Base-by-base conservation (phyloP, 306 rosid species). In the Medicago arabica region DNA sequence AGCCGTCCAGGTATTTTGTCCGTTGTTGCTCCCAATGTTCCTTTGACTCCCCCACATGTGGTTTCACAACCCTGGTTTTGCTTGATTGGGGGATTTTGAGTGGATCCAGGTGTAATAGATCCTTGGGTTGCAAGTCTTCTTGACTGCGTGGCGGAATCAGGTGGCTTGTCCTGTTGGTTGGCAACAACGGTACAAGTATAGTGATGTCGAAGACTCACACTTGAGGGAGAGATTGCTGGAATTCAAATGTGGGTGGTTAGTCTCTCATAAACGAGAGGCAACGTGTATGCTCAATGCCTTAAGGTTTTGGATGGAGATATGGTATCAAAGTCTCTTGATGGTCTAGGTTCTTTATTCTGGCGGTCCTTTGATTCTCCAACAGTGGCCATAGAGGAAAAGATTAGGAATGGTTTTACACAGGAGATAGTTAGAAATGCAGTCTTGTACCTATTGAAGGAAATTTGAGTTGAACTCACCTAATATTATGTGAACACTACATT, bases 351-450 rank as follows among this genome's bases (percentile, higher is more conserved):
- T 46, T 13, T 13, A 46, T 16, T 46, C 7, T 13, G 51, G 51
- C 5, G 51, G 16, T 46, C 53, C 16, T 46, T 13, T n/a, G n/a
- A 13, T n/a, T 46, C 53, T 46, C 53, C 53, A 46, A 46, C n/a
- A 47, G 55, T 59, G 49, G 38, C 21, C 21, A 50, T 51, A 53
- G 34, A 49, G 59, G 43, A 78, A 51, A 70, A 61, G 46, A 71
- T 62, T 70, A 61, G 38, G 71, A 60, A 36, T 50, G 21, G 10
- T 60, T 69, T 60, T 23, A 68, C 46, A 25, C n/a, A 62, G n/a
- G 66, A 50, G 38, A 51, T 21, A 41, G 53, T 55, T 79, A 69
- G 51, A 54, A 51, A 41, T n/a, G 53, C 17, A 39, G 71, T 40
- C 9, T 12, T 65, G 72, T 34, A 40, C 6, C 60, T 62, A 10